Conservation (phyloP, 2,329 filamentous ascomycete species). For the Neonectria neomacrospora region DNA sequence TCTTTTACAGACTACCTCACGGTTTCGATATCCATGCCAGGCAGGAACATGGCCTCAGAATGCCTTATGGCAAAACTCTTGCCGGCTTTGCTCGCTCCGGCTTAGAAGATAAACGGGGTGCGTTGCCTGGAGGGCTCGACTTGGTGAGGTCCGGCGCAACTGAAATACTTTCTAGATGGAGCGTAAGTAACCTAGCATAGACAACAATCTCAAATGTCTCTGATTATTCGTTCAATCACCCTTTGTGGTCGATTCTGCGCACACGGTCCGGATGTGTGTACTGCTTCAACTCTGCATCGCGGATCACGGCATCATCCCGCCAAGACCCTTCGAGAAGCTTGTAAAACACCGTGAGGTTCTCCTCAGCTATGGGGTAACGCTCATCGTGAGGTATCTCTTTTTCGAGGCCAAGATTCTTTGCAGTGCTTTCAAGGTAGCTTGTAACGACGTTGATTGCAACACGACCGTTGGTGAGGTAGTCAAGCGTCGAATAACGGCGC, state of each 20-base stretch:
- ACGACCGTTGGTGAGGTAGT: conserved; percentile 50
- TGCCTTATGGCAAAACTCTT: conserved; percentile 53
- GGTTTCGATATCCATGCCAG: conserved; percentile 50
- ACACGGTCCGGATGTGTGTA: conserved; percentile 51
- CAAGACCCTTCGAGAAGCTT: conserved; percentile 65
- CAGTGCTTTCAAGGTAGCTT: conserved; percentile 58
- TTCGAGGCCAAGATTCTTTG: conserved; percentile 57
- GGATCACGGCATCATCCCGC: conserved; percentile 51
- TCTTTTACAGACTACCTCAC: neutral
- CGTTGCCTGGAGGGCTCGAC: conserved; percentile 58
- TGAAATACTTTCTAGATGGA: conserved; percentile 26
- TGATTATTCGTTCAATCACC: conserved; percentile 23
- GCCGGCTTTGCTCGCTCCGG: conserved; percentile 57
- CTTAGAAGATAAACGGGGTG: conserved; percentile 60
- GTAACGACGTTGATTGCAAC: conserved; percentile 63
- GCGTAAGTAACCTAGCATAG: no score
- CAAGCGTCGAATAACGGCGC: conserved; percentile 48
- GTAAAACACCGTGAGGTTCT: conserved; percentile 57
- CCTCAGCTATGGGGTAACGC: conserved; percentile 59
- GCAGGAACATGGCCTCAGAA: conserved; percentile 54
- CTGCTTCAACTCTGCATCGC: conserved; percentile 35
- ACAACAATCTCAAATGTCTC: no score
- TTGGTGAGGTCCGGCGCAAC: conserved; percentile 55
- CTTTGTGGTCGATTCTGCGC: conserved; percentile 50
- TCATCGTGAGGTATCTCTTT: conserved; percentile 60